Percentiles rank a stretch among this genome's conserved stretches.
Conservation (phyloP, 805 yeast genomes). For the Pichia deserticola region DNA sequence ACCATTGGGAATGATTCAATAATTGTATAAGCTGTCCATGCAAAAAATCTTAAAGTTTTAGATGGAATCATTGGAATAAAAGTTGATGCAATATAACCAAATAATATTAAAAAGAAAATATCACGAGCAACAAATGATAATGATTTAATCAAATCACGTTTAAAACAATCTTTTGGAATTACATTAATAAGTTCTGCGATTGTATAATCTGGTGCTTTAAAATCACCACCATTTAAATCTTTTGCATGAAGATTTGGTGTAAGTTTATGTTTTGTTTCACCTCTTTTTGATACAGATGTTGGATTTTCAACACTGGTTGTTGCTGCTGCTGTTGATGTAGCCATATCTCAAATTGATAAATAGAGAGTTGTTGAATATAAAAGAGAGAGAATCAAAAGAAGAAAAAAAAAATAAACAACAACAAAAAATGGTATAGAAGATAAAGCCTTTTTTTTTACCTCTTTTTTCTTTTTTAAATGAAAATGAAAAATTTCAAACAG, state of each 20-base stretch:
- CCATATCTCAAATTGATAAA: neutral
- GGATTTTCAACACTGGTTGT: neutral
- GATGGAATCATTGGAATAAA: conserved; percentile 37
- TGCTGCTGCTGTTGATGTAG: conserved; percentile 1
- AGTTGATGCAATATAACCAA: conserved; percentile 37
- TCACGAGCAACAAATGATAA: conserved; percentile 49
- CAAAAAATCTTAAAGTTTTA: conserved; percentile 29
- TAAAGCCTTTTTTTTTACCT: too few species aligned
- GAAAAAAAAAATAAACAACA: neutral
- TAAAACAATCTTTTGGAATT: conserved; percentile 55
- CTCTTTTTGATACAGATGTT: neutral
- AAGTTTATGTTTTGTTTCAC: conserved; percentile 1
- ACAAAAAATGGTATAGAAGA: too few species aligned
- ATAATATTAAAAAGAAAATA: conserved; percentile 34
- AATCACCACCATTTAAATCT: conserved; percentile 46
- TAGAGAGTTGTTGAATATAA: neutral
- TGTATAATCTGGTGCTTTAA: conserved; percentile 55
- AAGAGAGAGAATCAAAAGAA: neutral
- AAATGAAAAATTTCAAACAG: too few species aligned
- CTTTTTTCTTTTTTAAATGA: too few species aligned
- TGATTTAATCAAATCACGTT: conserved; percentile 43
- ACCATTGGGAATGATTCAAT: conserved; percentile 42
- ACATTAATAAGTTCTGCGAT: conserved; percentile 50
- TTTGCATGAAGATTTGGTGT: conserved; percentile 29
- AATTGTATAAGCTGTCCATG: conserved; percentile 35